Conservation (phyloP, 2,329 filamentous ascomycete genomes). For the Bisporella sp. region DNA sequence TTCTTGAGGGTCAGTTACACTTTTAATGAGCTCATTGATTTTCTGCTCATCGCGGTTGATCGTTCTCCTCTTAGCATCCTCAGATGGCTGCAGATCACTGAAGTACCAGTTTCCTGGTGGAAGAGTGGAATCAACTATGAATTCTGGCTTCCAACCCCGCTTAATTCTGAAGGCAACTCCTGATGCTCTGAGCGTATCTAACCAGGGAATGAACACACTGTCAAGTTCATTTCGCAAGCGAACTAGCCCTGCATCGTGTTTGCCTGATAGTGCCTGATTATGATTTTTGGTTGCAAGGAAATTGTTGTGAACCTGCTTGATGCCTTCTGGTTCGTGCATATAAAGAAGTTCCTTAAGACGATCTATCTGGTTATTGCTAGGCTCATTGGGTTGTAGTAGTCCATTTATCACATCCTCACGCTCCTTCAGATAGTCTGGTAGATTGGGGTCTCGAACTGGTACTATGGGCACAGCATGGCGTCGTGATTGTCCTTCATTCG, state of each 20-base stretch:
- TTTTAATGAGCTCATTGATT: background rate
- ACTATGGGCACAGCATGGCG: conserved; percentile 8
- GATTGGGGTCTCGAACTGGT: background rate
- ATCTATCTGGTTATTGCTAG: background rate
- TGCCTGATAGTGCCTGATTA: too few relatives aligned
- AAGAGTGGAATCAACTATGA: background rate
- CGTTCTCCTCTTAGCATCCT: too few relatives aligned
- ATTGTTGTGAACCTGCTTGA: background rate
- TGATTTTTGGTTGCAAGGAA: background rate
- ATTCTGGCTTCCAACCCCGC: background rate
- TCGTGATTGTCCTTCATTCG: conserved; percentile 8
- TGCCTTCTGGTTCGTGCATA: background rate
- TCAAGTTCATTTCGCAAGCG: too few relatives aligned
- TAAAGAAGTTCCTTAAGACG: background rate
- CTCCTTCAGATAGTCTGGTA: conserved; percentile 1
- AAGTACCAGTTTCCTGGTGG: background rate
- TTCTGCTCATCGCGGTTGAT: background rate
- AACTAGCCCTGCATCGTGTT: too few relatives aligned
- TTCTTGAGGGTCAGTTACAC: background rate
- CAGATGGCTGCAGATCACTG: background rate
- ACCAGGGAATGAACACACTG: background rate
- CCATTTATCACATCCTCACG: conserved; percentile 4
- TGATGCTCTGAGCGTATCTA: background rate
- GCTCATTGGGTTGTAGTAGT: background rate
- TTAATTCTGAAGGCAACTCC: background rate